A percentile compares a stretch with the other conserved stretches of the same genome.
phyloP scores from a whole-genome alignment of 1,284 basidiomycete genomes.

The Cryptococcus hybrid region DNA sequence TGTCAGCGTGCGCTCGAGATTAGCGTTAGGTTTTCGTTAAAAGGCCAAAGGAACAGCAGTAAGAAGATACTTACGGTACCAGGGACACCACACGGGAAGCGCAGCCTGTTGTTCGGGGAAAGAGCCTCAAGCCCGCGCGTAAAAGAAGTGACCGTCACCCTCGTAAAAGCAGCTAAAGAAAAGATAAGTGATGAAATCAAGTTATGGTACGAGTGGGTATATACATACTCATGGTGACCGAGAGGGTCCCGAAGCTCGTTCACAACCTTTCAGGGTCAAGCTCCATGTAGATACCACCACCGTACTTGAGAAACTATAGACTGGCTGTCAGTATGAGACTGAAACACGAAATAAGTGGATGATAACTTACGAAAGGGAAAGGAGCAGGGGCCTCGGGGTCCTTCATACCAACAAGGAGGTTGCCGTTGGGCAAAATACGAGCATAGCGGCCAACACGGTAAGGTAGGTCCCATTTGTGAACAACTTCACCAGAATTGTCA shows the following conservation, averaged over 20 bases:
- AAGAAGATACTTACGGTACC: slow-evolving; percentile 13
- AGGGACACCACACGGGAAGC: slow-evolving; percentile 17
- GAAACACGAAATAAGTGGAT: background rate
- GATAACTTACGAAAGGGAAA: slow-evolving; percentile 16
- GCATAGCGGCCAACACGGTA: slow-evolving; percentile 20
- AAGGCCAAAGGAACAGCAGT: no score
- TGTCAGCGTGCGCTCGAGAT: no score
- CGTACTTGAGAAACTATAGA: slow-evolving; percentile 23
- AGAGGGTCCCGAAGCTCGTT: slow-evolving; percentile 21
- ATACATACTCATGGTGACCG: slow-evolving; percentile 20
- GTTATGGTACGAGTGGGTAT: background rate
- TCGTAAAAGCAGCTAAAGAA: background rate
- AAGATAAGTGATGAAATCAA: no score
- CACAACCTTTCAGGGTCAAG: slow-evolving; percentile 13
- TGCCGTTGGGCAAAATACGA: slow-evolving; percentile 17
- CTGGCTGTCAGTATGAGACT: background rate
- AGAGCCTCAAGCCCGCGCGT: background rate
- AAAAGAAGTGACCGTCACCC: background rate
- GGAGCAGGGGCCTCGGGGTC: slow-evolving; percentile 20
- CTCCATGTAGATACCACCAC: slow-evolving; percentile 21
- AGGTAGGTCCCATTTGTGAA: slow-evolving; percentile 18
- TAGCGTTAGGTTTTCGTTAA: no score
- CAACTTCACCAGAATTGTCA: slow-evolving; percentile 18
- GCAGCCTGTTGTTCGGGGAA: slow-evolving; percentile 10
- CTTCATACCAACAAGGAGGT: slow-evolving; percentile 21